Evolutionary conservation across 75 land plant species (phyloP).

Genomic region (Cryptomeria japonica): DNA sequence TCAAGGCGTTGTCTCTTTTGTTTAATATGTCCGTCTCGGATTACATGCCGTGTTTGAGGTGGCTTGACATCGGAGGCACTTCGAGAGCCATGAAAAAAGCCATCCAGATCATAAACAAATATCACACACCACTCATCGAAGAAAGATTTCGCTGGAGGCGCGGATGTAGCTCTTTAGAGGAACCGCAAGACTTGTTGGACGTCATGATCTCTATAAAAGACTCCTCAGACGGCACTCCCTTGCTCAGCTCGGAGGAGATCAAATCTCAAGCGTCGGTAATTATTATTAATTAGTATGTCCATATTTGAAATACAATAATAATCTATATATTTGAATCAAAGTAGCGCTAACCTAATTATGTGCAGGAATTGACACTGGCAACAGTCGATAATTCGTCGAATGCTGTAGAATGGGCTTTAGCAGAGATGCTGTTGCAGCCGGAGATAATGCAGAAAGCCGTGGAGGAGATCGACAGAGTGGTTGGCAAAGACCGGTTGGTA

Average conservation of each 20-base stretch:
- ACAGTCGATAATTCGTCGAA: slow-evolving; percentile 37
- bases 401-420: slow-evolving; percentile 38
- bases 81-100: slow-evolving; percentile 25
- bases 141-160: slow-evolving; percentile 21
- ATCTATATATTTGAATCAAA: not conserved
- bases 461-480: slow-evolving; percentile 39
- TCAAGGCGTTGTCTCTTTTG: slow-evolving; percentile 17
- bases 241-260: too few species aligned
- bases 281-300: not conserved
- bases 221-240: too few species aligned
- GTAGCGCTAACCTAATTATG: not conserved
- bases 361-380: slow-evolving; percentile 33
- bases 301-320: not conserved
- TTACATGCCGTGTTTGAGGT: slow-evolving; percentile 4
- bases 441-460: slow-evolving; percentile 12
- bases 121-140: slow-evolving; percentile 25
- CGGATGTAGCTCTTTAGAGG: not conserved
- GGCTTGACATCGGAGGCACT: slow-evolving; percentile 34
- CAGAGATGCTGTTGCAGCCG: slow-evolving; percentile 32
- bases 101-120: slow-evolving; percentile 12
- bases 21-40: slow-evolving; percentile 21
- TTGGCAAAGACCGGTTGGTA: slow-evolving; percentile 40
- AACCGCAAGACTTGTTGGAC: slow-evolving; percentile 1
- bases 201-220: too few species aligned
- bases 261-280: slow-evolving; percentile 11